These are phyloP conservation scores for Lipomyces lipofer DNA, from an alignment of 805 yeast genomes.

Conservation along the genomic window DNA sequence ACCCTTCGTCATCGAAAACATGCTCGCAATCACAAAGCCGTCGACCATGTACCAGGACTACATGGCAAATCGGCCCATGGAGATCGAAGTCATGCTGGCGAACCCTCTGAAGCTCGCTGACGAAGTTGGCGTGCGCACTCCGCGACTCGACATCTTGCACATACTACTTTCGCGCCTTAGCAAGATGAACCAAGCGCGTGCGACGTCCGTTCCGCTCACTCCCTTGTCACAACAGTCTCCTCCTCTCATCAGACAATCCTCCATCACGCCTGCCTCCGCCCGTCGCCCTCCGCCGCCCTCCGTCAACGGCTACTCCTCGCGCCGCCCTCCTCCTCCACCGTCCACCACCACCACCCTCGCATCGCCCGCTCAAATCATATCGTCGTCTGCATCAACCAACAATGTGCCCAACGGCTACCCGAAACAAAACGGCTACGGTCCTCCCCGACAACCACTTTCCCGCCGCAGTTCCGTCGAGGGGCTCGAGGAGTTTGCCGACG, in stretches of 20 bases:
- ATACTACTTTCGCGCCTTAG: conserved; percentile 48
- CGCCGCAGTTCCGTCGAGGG: conserved; percentile 15
- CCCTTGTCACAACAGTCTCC: neutral
- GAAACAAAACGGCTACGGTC: conserved; percentile 7
- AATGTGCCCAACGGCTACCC: conserved; percentile 3
- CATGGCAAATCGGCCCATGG: conserved; percentile 53
- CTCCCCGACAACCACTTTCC: conserved; percentile 6
- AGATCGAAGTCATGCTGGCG: conserved; percentile 70
- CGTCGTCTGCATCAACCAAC: neutral
- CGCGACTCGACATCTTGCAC: conserved; percentile 60
- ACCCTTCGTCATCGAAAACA: conserved; percentile 6
- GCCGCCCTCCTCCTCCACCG: neutral
- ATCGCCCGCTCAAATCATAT: neutral
- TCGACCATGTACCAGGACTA: conserved; percentile 32
- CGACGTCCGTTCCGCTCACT: neutral
- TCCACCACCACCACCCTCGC: neutral
- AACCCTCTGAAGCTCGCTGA: conserved; percentile 57
- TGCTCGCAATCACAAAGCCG: conserved; percentile 15
- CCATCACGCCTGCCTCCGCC: conserved; percentile 3
- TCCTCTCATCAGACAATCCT: neutral
- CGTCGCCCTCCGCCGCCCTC: conserved; percentile 2
- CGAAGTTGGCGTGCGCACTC: conserved; percentile 53
- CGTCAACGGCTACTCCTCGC: conserved; percentile 10
- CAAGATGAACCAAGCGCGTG: conserved; percentile 10
- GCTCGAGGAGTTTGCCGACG: conserved; percentile 28